These are phyloP conservation scores for Colletotrichum filicis DNA, from an alignment of 2,329 filamentous ascomycete genomes.

Conservation along the genomic window DNA sequence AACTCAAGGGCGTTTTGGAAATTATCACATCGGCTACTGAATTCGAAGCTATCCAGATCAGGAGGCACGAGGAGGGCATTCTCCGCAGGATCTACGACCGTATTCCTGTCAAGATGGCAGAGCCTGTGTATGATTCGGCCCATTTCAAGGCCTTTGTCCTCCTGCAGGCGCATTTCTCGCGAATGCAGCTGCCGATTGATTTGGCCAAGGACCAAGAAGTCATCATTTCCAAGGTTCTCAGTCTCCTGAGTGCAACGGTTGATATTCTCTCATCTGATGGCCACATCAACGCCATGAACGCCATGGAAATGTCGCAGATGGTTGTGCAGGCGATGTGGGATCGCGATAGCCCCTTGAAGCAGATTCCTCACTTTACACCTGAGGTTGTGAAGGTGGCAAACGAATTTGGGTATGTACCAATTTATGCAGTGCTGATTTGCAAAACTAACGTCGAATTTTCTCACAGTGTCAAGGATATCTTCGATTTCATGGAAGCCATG, in stretches of 20 bases:
- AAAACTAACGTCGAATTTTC: constrained; percentile 44
- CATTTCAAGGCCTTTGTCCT: constrained; percentile 99
- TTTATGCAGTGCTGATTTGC: neutral
- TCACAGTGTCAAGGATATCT: constrained; percentile 86
- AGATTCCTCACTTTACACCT: constrained; percentile 93
- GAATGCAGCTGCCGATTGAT: constrained; percentile 96
- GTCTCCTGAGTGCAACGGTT: constrained; percentile 89
- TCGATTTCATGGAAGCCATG: constrained; percentile 99
- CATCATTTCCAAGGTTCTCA: constrained; percentile 85
- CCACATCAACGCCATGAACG: constrained; percentile 95
- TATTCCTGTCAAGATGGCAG: constrained; percentile 93
- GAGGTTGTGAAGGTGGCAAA: constrained; percentile 86
- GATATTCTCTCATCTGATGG: constrained; percentile 96
- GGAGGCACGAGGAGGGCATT: constrained; percentile 89
- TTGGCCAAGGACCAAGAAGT: constrained; percentile 95
- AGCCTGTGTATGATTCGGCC: constrained; percentile 88
- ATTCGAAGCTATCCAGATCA: constrained; percentile 94
- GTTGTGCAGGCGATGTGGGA: constrained; percentile 99
- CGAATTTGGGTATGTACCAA: constrained; percentile 73
- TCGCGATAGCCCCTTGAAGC: constrained; percentile 94
- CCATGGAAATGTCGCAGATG: constrained; percentile 99
- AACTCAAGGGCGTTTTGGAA: constrained; percentile 96
- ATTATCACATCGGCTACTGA: constrained; percentile 97
- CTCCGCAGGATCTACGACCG: constrained; percentile 94
- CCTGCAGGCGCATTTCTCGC: constrained; percentile 95